These are phyloP conservation scores for Penicillium dipodomyicola DNA, from an alignment of 495 filamentous ascomycete genomes.

Conservation along the genomic window DNA sequence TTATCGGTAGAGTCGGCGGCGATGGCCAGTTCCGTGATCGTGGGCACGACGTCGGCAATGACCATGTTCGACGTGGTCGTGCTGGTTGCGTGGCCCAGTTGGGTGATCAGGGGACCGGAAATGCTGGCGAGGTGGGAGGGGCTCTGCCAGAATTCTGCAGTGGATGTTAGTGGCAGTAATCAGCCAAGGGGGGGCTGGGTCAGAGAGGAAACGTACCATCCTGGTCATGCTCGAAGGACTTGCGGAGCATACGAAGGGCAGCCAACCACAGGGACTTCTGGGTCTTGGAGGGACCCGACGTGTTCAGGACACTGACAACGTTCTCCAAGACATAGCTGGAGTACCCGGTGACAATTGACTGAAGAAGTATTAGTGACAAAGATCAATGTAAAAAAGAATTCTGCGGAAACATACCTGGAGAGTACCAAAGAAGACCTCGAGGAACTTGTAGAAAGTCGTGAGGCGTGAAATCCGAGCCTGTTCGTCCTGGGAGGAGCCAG, in stretches of 20 bases:
- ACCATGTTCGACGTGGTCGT: constrained; percentile 35
- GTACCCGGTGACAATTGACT: constrained; percentile 91
- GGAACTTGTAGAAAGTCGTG: constrained; percentile 74
- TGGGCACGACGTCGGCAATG: constrained; percentile 48
- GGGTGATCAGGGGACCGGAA: constrained; percentile 62
- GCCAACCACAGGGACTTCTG: constrained; percentile 58
- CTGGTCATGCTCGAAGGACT: constrained; percentile 78
- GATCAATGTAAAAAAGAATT: not conserved
- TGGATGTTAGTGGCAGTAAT: constrained; percentile 10
- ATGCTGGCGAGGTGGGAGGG: constrained; percentile 78
- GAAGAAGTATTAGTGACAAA: constrained; percentile 5
- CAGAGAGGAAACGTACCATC: constrained; percentile 46
- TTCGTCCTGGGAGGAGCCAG: constrained; percentile 55
- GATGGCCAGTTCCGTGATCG: constrained; percentile 73
- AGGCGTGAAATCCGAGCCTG: constrained; percentile 54
- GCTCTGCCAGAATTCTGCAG: constrained; percentile 78
- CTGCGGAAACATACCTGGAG: constrained; percentile 58
- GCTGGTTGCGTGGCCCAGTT: constrained; percentile 59
- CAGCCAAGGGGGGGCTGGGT: not conserved
- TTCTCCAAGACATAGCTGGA: constrained; percentile 78
- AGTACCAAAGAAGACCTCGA: constrained; percentile 71
- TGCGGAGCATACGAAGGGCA: constrained; percentile 64
- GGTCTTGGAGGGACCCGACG: constrained; percentile 45
- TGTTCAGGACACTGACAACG: constrained; percentile 60
- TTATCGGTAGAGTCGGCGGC: constrained; percentile 80